Conservation (phyloP, 2,329 filamentous ascomycete genomes). For the Trichoderma koningiopsis region DNA sequence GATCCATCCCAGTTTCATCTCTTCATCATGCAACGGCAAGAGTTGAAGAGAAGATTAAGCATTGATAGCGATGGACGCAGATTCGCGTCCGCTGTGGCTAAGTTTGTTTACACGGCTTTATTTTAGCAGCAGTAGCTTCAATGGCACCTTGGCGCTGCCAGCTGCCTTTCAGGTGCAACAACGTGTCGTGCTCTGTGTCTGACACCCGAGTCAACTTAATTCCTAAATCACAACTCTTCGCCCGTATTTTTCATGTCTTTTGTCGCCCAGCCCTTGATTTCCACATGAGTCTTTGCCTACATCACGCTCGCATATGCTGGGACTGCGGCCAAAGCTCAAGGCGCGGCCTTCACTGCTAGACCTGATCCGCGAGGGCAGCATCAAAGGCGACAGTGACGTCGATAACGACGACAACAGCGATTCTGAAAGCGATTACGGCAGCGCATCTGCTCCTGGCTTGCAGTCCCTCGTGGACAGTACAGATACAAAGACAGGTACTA, state of each 20-base stretch:
- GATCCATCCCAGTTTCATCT: not conserved
- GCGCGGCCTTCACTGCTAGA: constrained; percentile 58
- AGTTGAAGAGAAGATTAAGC: not conserved
- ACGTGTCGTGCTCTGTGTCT: not conserved
- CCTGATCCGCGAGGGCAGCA: constrained; percentile 46
- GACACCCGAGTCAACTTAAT: not conserved
- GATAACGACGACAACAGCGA: constrained; percentile 8
- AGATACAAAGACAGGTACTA: not conserved
- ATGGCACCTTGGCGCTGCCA: not conserved
- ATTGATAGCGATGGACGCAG: not conserved
- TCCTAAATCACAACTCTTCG: not conserved
- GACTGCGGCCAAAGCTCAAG: constrained; percentile 53
- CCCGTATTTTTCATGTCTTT: not conserved
- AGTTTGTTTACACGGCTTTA: not conserved
- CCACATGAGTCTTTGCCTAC: not conserved
- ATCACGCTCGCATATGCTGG: constrained; percentile 48
- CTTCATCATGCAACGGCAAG: not conserved
- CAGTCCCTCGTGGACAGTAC: not conserved
- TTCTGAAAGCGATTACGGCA: constrained; percentile 3
- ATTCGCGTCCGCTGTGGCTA: constrained; percentile 8
- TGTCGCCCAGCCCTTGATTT: not conserved
- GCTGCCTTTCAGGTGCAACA: not conserved
- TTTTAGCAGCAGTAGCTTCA: not conserved
- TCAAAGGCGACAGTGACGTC: constrained; percentile 30
- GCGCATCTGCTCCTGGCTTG: constrained; percentile 9